These are phyloP conservation scores for Amoeboradix gromovi DNA, from an alignment of 371 early-diverging fungal genomes.

Conservation along the genomic window DNA sequence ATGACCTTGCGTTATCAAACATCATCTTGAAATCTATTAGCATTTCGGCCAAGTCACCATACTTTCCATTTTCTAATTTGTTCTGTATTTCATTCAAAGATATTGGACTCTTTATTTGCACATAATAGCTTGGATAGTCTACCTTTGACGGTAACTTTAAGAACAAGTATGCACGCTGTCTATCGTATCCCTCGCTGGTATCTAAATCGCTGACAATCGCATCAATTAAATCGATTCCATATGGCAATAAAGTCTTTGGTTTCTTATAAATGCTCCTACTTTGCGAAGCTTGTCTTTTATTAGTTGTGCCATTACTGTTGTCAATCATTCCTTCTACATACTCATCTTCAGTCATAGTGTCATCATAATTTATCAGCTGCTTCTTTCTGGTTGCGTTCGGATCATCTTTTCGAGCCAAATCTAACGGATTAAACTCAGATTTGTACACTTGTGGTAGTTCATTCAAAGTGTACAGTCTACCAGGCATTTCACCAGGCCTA, in stretches of 20 bases:
- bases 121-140: conserved; percentile 66
- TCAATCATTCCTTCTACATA: conserved; percentile 12
- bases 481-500: conserved; percentile 21
- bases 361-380: conserved; percentile 40
- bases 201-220: background rate
- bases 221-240: background rate
- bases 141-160: conserved; percentile 36
- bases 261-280: background rate
- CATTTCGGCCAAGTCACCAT: background rate
- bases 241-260: background rate
- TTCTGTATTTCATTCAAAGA: conserved; percentile 32
- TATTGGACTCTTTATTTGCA: conserved; percentile 52
- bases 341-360: conserved; percentile 63
- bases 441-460: conserved; percentile 62
- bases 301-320: background rate
- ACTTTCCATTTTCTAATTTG: background rate
- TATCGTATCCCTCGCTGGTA: background rate
- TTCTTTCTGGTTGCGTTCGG: conserved; percentile 18
- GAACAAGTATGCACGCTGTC: conserved; percentile 18
- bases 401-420: conserved; percentile 11
- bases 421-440: conserved; percentile 12
- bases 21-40: background rate
- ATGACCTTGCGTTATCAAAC: background rate
- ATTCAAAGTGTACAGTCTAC: conserved; percentile 42
- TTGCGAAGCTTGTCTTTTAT: background rate